A percentile compares a stretch with the other conserved stretches of the same genome.
These are phyloP conservation scores for Mentha longifolia DNA, from an alignment of 257 asterid genomes.

Conservation along the genomic window DNA sequence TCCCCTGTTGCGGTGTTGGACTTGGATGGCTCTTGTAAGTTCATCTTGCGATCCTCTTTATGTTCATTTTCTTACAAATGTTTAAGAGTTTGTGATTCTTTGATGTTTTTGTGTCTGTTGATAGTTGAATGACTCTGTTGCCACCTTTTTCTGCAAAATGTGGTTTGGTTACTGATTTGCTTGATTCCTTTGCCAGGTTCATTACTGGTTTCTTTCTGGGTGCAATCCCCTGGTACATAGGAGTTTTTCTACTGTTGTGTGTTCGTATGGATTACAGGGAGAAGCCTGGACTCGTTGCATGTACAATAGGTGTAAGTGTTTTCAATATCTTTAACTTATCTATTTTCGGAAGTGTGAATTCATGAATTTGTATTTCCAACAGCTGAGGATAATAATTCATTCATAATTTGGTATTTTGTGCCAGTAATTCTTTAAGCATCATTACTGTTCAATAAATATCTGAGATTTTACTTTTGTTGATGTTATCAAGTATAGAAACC, in stretches of 20 bases:
- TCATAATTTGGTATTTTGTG: neutral
- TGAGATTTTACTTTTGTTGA: slow-evolving; percentile 3
- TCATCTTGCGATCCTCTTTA: neutral
- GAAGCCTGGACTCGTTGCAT: slow-evolving; percentile 88
- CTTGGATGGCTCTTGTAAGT: slow-evolving; percentile 94
- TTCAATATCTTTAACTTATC: slow-evolving; percentile 5
- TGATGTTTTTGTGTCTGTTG: slow-evolving; percentile 26
- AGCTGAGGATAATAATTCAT: neutral
- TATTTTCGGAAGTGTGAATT: neutral
- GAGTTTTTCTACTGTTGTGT: slow-evolving; percentile 76
- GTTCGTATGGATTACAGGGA: slow-evolving; percentile 86
- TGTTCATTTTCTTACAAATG: too few relatives aligned
- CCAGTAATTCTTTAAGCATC: neutral
- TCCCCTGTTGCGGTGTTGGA: slow-evolving; percentile 96
- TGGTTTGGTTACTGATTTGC: slow-evolving; percentile 11
- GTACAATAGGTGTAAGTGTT: slow-evolving; percentile 81
- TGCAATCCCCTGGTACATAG: slow-evolving; percentile 91
- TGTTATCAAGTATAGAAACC: neutral
- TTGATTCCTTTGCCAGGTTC: slow-evolving; percentile 55
- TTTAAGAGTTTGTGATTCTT: neutral
- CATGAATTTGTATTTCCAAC: neutral
- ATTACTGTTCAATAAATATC: neutral
- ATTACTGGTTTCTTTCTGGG: slow-evolving; percentile 82
- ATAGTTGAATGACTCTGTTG: slow-evolving; percentile 20
- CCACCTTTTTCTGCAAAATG: neutral